Conservation (phyloP, 2,329 filamentous ascomycete species). For the Hysterium pulicare region DNA sequence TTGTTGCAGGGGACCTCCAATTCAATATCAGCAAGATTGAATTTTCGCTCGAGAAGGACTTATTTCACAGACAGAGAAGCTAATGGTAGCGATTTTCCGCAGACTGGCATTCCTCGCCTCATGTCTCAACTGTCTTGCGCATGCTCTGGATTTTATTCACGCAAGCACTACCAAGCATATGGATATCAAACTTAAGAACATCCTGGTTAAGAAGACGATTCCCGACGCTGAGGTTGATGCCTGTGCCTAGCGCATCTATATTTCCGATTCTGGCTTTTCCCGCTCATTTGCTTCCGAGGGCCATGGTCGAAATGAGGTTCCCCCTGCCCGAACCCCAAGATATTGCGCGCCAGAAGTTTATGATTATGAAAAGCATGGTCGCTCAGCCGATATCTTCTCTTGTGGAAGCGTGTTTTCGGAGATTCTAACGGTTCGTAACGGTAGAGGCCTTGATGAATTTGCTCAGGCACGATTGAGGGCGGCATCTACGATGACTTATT, state of each 20-base stretch:
- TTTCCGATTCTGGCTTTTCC: slow-evolving; percentile 19
- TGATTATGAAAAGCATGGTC: slow-evolving; percentile 8
- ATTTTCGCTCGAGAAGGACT: too few relatives aligned
- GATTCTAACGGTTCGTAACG: slow-evolving; percentile 15
- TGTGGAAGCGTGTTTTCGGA: slow-evolving; percentile 17
- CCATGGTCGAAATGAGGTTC: slow-evolving; percentile 16
- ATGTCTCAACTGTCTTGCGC: slow-evolving; percentile 13
- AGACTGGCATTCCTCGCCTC: too few relatives aligned
- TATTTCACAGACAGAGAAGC: too few relatives aligned
- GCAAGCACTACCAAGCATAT: slow-evolving; percentile 14
- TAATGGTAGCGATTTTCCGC: too few relatives aligned
- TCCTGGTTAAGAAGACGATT: slow-evolving; percentile 9
- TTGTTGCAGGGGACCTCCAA: too few relatives aligned
- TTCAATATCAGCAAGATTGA: too few relatives aligned
- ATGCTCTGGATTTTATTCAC: slow-evolving; percentile 14
- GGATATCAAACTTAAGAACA: slow-evolving; percentile 21
- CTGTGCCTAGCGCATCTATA: slow-evolving; percentile 11
- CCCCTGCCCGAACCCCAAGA: slow-evolving; percentile 11
- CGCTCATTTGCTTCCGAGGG: slow-evolving; percentile 12
- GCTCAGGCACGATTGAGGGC: too few relatives aligned
- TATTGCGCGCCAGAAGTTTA: slow-evolving; percentile 20
- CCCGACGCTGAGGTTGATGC: too few relatives aligned
- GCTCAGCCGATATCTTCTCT: slow-evolving; percentile 17
- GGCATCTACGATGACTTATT: too few relatives aligned
- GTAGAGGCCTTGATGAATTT: too few relatives aligned